These are phyloP conservation scores for Colletotrichum chlorophyti DNA, from an alignment of 2,329 filamentous ascomycete species.

Conservation along the genomic window DNA sequence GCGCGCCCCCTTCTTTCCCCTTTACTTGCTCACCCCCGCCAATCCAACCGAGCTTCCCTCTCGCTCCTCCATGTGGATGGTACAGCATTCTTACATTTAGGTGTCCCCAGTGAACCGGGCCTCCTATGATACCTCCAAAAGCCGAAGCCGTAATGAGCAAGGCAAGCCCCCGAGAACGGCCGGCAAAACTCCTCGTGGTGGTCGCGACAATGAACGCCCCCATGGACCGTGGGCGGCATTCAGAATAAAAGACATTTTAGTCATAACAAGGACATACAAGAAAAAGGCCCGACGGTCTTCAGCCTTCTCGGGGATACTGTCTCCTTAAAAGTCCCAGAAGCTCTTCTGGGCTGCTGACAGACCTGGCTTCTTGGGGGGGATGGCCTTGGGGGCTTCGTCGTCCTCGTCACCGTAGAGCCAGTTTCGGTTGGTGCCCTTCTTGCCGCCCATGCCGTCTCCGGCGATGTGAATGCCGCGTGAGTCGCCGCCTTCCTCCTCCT, in stretches of 20 bases:
- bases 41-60: constrained; percentile 10
- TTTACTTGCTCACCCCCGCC: no score
- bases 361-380: constrained; percentile 46
- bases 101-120: background rate
- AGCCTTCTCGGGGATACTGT: background rate
- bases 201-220: constrained; percentile 27
- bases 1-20: background rate
- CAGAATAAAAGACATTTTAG: constrained; percentile 37
- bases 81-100: constrained; percentile 15
- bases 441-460: constrained; percentile 72
- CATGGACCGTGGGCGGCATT: constrained; percentile 43
- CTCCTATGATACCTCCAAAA: no score
- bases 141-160: no score
- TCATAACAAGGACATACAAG: constrained; percentile 32
- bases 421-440: constrained; percentile 58
- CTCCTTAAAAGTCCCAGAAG: constrained; percentile 59
- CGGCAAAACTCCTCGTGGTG: no score
- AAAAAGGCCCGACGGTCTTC: constrained; percentile 1
- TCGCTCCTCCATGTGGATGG: background rate
- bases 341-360: constrained; percentile 40
- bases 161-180: no score
- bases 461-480: constrained; percentile 52
- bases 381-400: constrained; percentile 39
- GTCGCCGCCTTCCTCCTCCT: constrained; percentile 37
- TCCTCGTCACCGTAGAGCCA: constrained; percentile 65